phyloP scores from a whole-genome alignment of 192 early-diverging fungal genomes.

The Coemansia sp. region DNA sequence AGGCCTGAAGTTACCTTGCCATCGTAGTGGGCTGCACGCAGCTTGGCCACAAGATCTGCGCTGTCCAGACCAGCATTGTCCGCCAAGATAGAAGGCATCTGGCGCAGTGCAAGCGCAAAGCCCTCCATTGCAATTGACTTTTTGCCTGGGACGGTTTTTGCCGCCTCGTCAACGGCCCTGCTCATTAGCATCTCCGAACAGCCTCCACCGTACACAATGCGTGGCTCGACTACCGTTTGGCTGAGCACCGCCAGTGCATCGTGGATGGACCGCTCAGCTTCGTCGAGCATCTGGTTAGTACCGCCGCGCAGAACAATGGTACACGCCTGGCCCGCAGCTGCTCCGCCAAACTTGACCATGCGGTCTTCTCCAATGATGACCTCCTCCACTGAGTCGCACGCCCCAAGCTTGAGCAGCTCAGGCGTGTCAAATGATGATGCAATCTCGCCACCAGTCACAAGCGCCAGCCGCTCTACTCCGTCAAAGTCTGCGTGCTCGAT shows the following conservation, averaged over 20 bases:
- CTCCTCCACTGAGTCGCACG: constrained; percentile 96
- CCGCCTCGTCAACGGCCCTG: constrained; percentile 92
- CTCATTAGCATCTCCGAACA: constrained; percentile 98
- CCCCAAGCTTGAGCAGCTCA: constrained; percentile 90
- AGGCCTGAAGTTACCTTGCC: constrained; percentile 75
- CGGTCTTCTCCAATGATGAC: constrained; percentile 98
- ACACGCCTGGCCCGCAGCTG: constrained; percentile 94
- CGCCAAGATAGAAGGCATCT: constrained; percentile 96
- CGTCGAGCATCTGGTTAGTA: constrained; percentile 91
- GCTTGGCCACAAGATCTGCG: constrained; percentile 85
- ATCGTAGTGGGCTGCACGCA: constrained; percentile 92
- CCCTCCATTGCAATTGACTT: constrained; percentile 92
- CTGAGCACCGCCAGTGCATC: constrained; percentile 94
- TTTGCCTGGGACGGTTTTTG: constrained; percentile 89
- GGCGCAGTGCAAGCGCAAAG: constrained; percentile 90
- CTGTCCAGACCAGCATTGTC: constrained; percentile 98
- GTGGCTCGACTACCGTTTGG: constrained; percentile 91
- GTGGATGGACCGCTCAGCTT: constrained; percentile 95
- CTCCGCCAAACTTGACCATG: constrained; percentile 95
- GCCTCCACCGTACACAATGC: constrained; percentile 92
- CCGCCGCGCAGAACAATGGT: constrained; percentile 97
- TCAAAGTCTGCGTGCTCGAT: constrained; percentile 99
- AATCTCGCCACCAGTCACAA: constrained; percentile 98
- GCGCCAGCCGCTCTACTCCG: constrained; percentile 92
- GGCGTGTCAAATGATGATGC: constrained; percentile 98